A percentile compares a stretch with the other conserved stretches of the same genome.
Conservation (phyloP, 2,329 filamentous ascomycete genomes). For the Clonostachys sp. region DNA sequence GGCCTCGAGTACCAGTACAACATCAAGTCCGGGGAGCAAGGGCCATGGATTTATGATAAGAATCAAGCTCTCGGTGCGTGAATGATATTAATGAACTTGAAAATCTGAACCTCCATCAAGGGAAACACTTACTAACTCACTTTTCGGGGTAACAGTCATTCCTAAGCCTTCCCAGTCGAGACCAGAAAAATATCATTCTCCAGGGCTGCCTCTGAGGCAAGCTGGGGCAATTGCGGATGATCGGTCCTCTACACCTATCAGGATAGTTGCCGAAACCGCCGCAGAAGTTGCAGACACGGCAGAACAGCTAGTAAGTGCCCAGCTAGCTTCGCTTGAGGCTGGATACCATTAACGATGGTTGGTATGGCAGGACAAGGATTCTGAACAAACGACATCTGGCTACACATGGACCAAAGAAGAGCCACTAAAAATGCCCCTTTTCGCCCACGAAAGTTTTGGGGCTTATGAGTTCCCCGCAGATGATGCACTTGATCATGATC, state of each 20-base stretch:
- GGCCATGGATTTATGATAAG: conserved; percentile 70
- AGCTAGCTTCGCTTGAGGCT: not conserved
- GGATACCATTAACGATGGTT: not conserved
- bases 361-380: not conserved
- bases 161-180: no score
- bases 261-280: conserved; percentile 33
- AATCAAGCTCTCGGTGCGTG: conserved; percentile 48
- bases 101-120: no score
- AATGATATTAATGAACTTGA: no score
- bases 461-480: conserved; percentile 26
- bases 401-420: conserved; percentile 4
- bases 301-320: conserved; percentile 23
- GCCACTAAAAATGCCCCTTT: conserved; percentile 29
- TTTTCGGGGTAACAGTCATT: no score
- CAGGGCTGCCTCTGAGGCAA: no score
- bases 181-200: no score
- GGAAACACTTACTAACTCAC: no score
- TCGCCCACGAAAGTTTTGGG: conserved; percentile 41
- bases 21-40: conserved; percentile 60
- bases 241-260: conserved; percentile 29
- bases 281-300: conserved; percentile 39
- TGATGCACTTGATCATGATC: conserved; percentile 6
- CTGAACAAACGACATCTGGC: conserved; percentile 1
- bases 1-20: conserved; percentile 69
- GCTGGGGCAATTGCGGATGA: not conserved